phyloP scores from a whole-genome alignment of 108 stramenopile genomes.

The Nitzschia sp. region DNA sequence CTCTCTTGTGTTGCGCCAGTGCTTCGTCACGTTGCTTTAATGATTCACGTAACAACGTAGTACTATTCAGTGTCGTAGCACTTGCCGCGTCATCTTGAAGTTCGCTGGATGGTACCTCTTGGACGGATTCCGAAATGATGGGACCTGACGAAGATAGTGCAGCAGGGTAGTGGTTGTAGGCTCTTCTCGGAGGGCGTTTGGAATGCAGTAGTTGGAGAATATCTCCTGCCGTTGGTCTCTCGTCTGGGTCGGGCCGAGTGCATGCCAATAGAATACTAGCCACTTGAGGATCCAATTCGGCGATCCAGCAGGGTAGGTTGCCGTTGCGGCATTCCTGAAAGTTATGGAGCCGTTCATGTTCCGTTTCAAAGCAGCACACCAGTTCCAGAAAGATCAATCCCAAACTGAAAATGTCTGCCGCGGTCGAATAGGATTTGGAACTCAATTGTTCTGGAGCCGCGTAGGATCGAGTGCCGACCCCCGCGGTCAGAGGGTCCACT shows the following conservation, averaged over 20 bases:
- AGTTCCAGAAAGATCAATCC: slow-evolving; percentile 94
- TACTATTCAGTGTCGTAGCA: background rate
- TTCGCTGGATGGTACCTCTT: too few relatives aligned
- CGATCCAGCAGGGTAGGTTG: slow-evolving; percentile 49
- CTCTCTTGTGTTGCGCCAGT: slow-evolving; percentile 17
- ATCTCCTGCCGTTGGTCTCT: slow-evolving; percentile 57
- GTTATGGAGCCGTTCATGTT: slow-evolving; percentile 80
- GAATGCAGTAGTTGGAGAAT: background rate
- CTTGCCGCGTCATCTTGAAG: background rate
- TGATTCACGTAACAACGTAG: slow-evolving; percentile 4
- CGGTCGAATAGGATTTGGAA: slow-evolving; percentile 71
- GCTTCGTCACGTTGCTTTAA: slow-evolving; percentile 6
- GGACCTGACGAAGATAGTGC: too few relatives aligned
- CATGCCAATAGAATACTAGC: slow-evolving; percentile 60
- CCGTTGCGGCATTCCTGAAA: slow-evolving; percentile 69
- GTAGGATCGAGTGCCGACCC: slow-evolving; percentile 94
- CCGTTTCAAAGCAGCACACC: slow-evolving; percentile 81
- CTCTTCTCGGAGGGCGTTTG: too few relatives aligned
- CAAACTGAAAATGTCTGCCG: slow-evolving; percentile 90
- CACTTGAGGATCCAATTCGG: slow-evolving; percentile 51
- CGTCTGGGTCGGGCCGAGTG: slow-evolving; percentile 49
- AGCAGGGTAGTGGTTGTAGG: too few relatives aligned
- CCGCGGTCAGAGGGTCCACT: slow-evolving; percentile 58
- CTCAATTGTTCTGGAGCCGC: slow-evolving; percentile 90
- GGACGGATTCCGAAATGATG: background rate